Conservation (phyloP, 192 early-diverging fungal genomes). For the Coemansia sp. region DNA sequence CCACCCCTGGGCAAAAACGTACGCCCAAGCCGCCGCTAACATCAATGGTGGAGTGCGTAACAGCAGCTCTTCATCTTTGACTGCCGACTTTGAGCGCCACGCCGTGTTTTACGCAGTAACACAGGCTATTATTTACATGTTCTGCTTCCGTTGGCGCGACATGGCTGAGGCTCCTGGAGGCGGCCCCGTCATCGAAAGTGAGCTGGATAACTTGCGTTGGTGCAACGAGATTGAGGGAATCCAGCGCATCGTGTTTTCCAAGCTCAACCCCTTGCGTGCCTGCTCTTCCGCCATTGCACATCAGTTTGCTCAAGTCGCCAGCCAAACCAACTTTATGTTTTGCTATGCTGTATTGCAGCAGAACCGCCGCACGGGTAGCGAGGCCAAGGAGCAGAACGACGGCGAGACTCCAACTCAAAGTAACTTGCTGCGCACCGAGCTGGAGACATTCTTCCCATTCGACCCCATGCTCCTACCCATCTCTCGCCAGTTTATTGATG, state of each 20-base stretch:
- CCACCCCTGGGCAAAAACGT: background rate
- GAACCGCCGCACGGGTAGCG: slow-evolving; percentile 45
- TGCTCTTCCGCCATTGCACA: slow-evolving; percentile 77
- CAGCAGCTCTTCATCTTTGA: background rate
- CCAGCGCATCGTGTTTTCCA: slow-evolving; percentile 73
- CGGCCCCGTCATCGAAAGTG: slow-evolving; percentile 31
- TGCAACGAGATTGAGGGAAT: slow-evolving; percentile 66
- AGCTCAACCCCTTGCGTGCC: slow-evolving; percentile 75
- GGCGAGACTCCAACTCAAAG: slow-evolving; percentile 6
- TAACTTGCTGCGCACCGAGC: slow-evolving; percentile 42
- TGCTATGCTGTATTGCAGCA: slow-evolving; percentile 77
- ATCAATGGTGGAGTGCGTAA: background rate
- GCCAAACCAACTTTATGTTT: slow-evolving; percentile 82
- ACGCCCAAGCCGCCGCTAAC: slow-evolving; percentile 6
- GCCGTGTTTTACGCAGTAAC: slow-evolving; percentile 84
- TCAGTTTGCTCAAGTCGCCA: slow-evolving; percentile 84
- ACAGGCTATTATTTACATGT: slow-evolving; percentile 90
- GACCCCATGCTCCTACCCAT: slow-evolving; percentile 83
- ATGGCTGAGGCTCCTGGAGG: slow-evolving; percentile 56
- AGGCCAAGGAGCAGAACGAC: background rate
- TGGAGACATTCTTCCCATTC: slow-evolving; percentile 91
- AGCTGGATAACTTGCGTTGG: slow-evolving; percentile 57
- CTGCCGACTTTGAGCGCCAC: slow-evolving; percentile 63
- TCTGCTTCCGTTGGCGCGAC: slow-evolving; percentile 93
- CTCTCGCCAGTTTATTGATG: slow-evolving; percentile 68